Percentiles rank a stretch among this genome's conserved stretches.
phyloP scores from a whole-genome alignment of 2,329 filamentous ascomycete genomes.

The Conoideocrella luteorostrata region DNA sequence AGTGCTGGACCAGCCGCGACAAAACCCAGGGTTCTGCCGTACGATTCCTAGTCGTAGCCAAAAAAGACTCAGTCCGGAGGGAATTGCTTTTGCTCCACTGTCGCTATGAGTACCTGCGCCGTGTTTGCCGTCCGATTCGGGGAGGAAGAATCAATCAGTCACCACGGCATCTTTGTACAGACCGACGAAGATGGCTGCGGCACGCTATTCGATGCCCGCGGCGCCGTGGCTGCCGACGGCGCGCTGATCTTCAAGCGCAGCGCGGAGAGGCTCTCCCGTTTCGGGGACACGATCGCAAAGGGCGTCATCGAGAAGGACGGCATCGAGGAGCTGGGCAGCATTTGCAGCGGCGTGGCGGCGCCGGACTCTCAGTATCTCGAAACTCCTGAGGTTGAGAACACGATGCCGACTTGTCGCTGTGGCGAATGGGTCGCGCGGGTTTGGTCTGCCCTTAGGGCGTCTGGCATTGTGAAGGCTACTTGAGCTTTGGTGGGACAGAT shows the following conservation, averaged over 20 bases:
- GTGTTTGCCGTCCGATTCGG: constrained; percentile 6
- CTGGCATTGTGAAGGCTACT: constrained; percentile 21
- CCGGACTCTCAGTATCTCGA: constrained; percentile 5
- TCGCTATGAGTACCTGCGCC: constrained; percentile 1
- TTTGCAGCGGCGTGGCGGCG: constrained; percentile 2
- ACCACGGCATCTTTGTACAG: constrained; percentile 7
- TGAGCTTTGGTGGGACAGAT: no score
- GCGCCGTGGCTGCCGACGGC: constrained; percentile 6
- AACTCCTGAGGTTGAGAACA: not conserved
- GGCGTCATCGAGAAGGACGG: constrained; percentile 3
- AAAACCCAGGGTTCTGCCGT: no score
- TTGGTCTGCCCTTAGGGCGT: constrained; percentile 2
- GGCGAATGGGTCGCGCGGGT: constrained; percentile 4
- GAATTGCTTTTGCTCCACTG: no score
- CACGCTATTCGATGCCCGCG: constrained; percentile 7
- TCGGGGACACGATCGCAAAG: constrained; percentile 1
- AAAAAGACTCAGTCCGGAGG: no score
- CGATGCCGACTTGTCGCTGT: constrained; percentile 7
- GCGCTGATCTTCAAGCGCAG: constrained; percentile 2
- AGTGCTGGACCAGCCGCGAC: no score
- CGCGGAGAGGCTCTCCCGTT: constrained; percentile 4
- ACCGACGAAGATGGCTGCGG: constrained; percentile 6
- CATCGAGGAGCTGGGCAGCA: constrained; percentile 1
- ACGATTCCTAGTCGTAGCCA: no score
- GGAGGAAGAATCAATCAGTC: not conserved